phyloP scores from a whole-genome alignment of 2,329 filamentous ascomycete genomes.

The Colletotrichum spaethianum region DNA sequence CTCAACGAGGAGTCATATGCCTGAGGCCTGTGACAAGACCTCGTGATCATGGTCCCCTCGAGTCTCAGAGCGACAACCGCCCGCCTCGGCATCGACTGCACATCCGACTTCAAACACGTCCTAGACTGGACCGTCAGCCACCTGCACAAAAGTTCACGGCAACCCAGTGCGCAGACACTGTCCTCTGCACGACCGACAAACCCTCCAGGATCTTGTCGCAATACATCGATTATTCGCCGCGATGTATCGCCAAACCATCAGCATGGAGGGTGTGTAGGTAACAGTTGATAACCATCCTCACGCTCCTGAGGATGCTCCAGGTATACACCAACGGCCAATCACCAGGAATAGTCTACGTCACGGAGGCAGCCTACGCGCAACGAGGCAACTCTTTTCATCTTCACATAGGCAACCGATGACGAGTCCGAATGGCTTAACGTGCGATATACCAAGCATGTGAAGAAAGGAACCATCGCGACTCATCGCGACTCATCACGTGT shows the following conservation, averaged over 20 bases:
- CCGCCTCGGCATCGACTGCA: not conserved
- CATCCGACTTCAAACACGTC: not conserved
- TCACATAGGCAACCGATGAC: not conserved
- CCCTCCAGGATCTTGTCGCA: not conserved
- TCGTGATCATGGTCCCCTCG: not conserved
- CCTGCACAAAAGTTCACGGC: not conserved
- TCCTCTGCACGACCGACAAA: not conserved
- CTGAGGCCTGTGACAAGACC: not conserved
- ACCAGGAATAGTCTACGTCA: not conserved
- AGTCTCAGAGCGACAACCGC: not conserved
- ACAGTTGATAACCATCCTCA: not conserved
- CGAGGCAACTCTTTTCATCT: not conserved
- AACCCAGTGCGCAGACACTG: constrained; percentile 2
- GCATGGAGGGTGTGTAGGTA: not conserved
- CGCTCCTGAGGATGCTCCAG: not conserved
- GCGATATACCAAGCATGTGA: not conserved
- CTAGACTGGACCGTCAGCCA: not conserved
- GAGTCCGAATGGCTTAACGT: no score
- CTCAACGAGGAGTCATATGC: not conserved
- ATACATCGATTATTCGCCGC: not conserved
- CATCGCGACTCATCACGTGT: not conserved
- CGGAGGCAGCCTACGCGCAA: not conserved
- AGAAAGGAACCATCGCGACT: not conserved
- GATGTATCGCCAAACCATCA: not conserved
- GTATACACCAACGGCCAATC: not conserved